phyloP scores from a whole-genome alignment of 2,329 filamentous ascomycete genomes.

The Aspergillus bombycis region DNA sequence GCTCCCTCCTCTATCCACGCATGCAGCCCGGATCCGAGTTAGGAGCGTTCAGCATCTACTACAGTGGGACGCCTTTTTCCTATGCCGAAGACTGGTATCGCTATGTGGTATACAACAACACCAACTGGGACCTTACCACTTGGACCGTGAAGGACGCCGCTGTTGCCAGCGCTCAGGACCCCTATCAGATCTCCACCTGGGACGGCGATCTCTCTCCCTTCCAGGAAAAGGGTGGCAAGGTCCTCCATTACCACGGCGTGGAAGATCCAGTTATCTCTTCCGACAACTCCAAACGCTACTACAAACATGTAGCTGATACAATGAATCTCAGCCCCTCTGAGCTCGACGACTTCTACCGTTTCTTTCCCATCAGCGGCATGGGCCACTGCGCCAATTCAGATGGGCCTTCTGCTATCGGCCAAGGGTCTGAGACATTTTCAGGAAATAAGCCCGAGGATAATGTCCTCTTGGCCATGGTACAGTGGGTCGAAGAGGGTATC shows the following conservation, averaged over 20 bases:
- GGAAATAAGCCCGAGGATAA: neutral
- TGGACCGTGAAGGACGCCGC: neutral
- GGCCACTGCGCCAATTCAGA: neutral
- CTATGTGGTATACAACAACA: neutral
- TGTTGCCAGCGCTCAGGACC: neutral
- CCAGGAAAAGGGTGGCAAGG: neutral
- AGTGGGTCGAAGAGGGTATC: neutral
- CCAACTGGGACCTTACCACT: neutral
- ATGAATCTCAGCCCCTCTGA: neutral
- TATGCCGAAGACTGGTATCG: neutral
- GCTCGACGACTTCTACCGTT: neutral
- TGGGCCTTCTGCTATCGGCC: neutral
- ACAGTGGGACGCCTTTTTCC: neutral
- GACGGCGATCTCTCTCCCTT: neutral
- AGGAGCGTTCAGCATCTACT: neutral
- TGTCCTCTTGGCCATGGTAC: neutral
- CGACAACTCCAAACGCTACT: neutral
- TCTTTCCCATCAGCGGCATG: neutral
- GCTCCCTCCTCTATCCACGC: neutral
- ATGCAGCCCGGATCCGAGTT: neutral
- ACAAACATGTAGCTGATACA: neutral
- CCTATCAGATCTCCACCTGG: neutral
- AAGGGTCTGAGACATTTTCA: neutral
- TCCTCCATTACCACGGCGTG: neutral
- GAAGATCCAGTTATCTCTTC: neutral